A percentile compares a stretch with the other conserved stretches of the same genome.
Evolutionary conservation across 176 grass and related monocot genomes (phyloP).

Genomic region (Tillandsia leiboldiana): DNA sequence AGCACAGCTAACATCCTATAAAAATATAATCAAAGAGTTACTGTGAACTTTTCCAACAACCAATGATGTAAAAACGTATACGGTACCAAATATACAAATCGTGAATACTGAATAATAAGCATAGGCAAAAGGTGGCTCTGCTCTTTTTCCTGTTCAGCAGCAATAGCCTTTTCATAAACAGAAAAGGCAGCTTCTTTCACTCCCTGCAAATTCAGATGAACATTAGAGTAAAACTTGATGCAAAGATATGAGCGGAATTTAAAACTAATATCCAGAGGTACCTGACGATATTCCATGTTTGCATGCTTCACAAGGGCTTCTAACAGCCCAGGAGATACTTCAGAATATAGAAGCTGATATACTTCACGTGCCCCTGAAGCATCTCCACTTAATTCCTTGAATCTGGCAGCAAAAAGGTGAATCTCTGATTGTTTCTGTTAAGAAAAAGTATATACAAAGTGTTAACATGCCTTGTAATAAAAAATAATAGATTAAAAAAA

Average conservation of each 20-base stretch:
- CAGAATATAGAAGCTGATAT: constrained; percentile 75
- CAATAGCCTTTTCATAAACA: constrained; percentile 83
- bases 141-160: constrained; percentile 61
- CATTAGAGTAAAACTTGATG: not conserved
- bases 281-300: constrained; percentile 86
- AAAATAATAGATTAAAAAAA: not conserved
- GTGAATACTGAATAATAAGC: constrained; percentile 68
- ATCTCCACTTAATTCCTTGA: constrained; percentile 85
- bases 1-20: not conserved
- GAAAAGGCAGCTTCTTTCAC: constrained; percentile 55
- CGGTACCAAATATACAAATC: constrained; percentile 76
- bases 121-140: constrained; percentile 58
- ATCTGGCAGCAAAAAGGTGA: constrained; percentile 77
- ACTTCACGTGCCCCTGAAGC: constrained; percentile 56
- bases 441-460: constrained; percentile 13
- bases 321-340: constrained; percentile 69
- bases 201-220: constrained; percentile 39
- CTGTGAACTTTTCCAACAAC: not conserved
- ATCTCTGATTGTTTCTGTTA: constrained; percentile 96
- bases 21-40: no score
- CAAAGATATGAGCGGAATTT: not conserved
- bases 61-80: not conserved
- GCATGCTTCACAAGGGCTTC: constrained; percentile 92
- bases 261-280: constrained; percentile 13
- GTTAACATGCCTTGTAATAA: not conserved